Evolutionary conservation across 2,329 filamentous ascomycete genomes (phyloP), one percentile per base, ranked within the genome.

Genomic region (Aspergillus cejpii): DNA sequence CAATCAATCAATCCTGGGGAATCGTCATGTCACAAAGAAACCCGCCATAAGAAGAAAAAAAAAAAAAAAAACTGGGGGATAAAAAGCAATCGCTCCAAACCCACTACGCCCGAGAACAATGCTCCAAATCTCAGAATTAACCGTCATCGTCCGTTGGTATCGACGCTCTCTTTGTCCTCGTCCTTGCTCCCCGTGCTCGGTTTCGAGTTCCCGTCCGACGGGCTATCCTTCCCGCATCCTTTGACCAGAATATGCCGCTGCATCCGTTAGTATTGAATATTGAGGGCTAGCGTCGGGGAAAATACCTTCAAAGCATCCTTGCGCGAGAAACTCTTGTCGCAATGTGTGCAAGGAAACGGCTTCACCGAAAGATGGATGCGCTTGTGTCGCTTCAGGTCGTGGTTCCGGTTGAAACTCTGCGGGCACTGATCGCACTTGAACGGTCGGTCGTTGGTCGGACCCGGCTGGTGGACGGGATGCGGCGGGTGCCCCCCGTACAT

Each of bases 231-330:
- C 47, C 80, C 80, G 58, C 80, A 84, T 39, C 80, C 80, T 64
- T 84, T 84, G 54, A 84, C 80, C 11, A 84, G 73, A 50, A 82
- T 79, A 63, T 84, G 80, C 63, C 80, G 73, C 80, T 84, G 7
- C 6, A 3, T 5, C 1, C 4, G 19, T 49, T 37, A 47, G 47
- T 15, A 17, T 3, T 3, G 17, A 5, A 24, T 3, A 8, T 14
- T 17, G 1, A 26, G 6, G 12, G n/a, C n/a, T 15, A 20, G n/a
- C 39, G 37, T 33, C 2, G 15, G 34, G 15, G 6, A 19, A 17
- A 80, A 58, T 72, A 97, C 92, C 86, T 97, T 97, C 23, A 98
- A 74, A 7, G 92, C 92, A 67, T 97, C 92, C 65, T 97, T 97
- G 48, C 92, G 78, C 2, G 90, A 96, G 61, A 98, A 98, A 63